These are phyloP conservation scores for Syzygium grande DNA, from an alignment of 345 rosid species.

Conservation along the genomic window DNA sequence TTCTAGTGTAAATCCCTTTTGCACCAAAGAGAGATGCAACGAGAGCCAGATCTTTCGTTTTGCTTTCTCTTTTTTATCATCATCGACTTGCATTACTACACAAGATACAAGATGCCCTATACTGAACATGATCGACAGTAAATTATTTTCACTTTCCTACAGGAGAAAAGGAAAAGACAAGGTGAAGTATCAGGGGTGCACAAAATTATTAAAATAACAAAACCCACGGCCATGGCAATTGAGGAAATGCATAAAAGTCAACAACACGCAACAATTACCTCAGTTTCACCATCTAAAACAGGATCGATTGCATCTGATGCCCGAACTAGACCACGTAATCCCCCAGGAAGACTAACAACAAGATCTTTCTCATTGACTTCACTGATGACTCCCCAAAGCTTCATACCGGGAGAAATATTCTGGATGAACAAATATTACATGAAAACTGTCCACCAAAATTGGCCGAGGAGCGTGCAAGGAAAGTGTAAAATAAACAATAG, in stretches of 20 bases:
- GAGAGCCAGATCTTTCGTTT: constrained; percentile 88
- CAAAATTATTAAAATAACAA: background rate
- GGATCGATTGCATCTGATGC: constrained; percentile 68
- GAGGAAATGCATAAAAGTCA: background rate
- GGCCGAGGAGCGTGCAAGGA: background rate
- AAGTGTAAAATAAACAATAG: background rate
- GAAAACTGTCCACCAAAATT: background rate
- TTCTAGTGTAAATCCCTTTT: constrained; percentile 66
- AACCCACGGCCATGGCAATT: background rate
- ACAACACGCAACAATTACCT: constrained; percentile 24
- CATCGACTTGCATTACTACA: constrained; percentile 70
- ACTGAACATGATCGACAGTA: constrained; percentile 43
- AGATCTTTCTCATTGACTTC: constrained; percentile 96
- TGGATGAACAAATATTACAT: constrained; percentile 16
- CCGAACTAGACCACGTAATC: constrained; percentile 89
- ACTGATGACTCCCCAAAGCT: constrained; percentile 85
- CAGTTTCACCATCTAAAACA: constrained; percentile 35
- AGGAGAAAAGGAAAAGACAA: constrained; percentile 4
- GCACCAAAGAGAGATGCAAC: constrained; percentile 70
- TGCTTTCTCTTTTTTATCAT: constrained; percentile 68
- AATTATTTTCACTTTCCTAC: constrained; percentile 46
- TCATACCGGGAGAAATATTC: constrained; percentile 95
- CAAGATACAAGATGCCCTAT: constrained; percentile 90
- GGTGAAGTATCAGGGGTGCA: background rate
- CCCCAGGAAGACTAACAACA: constrained; percentile 83